A percentile compares a stretch with the other conserved stretches of the same genome.
phyloP scores from a whole-genome alignment of 2,329 filamentous ascomycete genomes.

The Microcyclospora pomicola region DNA sequence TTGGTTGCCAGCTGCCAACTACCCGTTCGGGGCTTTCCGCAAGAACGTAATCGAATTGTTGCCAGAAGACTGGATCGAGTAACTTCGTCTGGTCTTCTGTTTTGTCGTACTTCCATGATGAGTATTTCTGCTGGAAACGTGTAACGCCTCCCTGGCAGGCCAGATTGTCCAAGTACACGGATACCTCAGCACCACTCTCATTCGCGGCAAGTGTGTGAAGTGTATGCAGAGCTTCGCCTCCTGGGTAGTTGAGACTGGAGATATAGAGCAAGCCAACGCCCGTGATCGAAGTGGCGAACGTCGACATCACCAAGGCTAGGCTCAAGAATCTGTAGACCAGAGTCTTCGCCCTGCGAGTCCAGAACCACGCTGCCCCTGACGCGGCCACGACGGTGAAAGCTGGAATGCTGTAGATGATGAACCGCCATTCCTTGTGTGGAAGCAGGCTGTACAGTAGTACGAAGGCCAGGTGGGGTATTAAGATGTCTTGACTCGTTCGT shows the following conservation, averaged over 20 bases:
- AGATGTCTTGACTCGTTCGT: conserved; percentile 34
- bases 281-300: conserved; percentile 44
- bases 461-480: conserved; percentile 58
- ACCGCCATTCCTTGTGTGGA: conserved; percentile 92
- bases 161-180: conserved; percentile 45
- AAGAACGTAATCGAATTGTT: conserved; percentile 44
- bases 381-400: conserved; percentile 65
- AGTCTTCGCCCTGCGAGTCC: conserved; percentile 47
- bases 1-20: conserved; percentile 39
- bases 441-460: conserved; percentile 71
- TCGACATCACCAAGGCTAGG: conserved; percentile 43
- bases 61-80: conserved; percentile 41
- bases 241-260: conserved; percentile 86
- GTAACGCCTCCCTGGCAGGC: conserved; percentile 51
- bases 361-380: conserved; percentile 55
- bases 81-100: conserved; percentile 37
- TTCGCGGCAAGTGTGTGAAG: conserved; percentile 23
- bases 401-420: conserved; percentile 80
- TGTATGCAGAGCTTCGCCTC: conserved; percentile 57
- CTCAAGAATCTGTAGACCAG: conserved; percentile 42
- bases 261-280: conserved; percentile 58
- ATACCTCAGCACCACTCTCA: conserved; percentile 1
- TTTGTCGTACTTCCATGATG: conserved; percentile 46
- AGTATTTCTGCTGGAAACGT: conserved; percentile 38
- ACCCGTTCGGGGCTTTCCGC: conserved; percentile 36